Percentiles rank a stretch among this genome's conserved stretches.
These are phyloP conservation scores for Wickerhamomyces xylosicus DNA, from an alignment of 805 yeast genomes.

Conservation along the genomic window DNA sequence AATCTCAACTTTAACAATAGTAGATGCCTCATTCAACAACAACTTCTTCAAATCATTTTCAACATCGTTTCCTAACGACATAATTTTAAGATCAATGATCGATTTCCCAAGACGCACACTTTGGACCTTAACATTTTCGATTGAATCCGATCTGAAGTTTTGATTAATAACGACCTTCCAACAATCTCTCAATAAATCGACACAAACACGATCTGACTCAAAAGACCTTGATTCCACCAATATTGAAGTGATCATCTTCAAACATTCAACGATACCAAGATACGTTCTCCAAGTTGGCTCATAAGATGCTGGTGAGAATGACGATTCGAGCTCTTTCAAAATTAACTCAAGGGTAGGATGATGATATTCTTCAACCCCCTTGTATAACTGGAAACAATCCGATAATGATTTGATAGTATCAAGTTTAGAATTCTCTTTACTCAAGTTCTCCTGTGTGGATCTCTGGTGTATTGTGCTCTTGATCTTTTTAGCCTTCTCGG, in stretches of 20 bases:
- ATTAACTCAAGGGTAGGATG: slow-evolving; percentile 20
- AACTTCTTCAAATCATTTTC: slow-evolving; percentile 18
- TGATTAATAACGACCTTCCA: slow-evolving; percentile 19
- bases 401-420: slow-evolving; percentile 27
- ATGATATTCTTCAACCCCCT: slow-evolving; percentile 11
- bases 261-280: slow-evolving; percentile 31
- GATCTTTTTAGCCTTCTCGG: slow-evolving; percentile 12
- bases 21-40: slow-evolving; percentile 29
- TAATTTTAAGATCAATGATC: slow-evolving; percentile 12
- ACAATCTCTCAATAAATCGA: slow-evolving; percentile 4
- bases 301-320: slow-evolving; percentile 17
- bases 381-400: slow-evolving; percentile 20
- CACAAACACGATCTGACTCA: slow-evolving; percentile 2
- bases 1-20: slow-evolving; percentile 32
- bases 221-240: slow-evolving; percentile 3
- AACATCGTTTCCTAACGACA: slow-evolving; percentile 9
- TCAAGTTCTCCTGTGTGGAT: slow-evolving; percentile 31
- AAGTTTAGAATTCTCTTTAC: slow-evolving; percentile 38
- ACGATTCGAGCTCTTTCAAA: slow-evolving; percentile 17
- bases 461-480: slow-evolving; percentile 23
- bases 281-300: slow-evolving; percentile 55
- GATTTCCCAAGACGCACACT: slow-evolving; percentile 27
- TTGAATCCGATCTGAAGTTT: slow-evolving; percentile 29
- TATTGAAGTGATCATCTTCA: slow-evolving; percentile 16
- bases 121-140: slow-evolving; percentile 53